These are phyloP conservation scores for Sarcodon aspratus DNA, from an alignment of 768 basidiomycete species.

Conservation along the genomic window DNA sequence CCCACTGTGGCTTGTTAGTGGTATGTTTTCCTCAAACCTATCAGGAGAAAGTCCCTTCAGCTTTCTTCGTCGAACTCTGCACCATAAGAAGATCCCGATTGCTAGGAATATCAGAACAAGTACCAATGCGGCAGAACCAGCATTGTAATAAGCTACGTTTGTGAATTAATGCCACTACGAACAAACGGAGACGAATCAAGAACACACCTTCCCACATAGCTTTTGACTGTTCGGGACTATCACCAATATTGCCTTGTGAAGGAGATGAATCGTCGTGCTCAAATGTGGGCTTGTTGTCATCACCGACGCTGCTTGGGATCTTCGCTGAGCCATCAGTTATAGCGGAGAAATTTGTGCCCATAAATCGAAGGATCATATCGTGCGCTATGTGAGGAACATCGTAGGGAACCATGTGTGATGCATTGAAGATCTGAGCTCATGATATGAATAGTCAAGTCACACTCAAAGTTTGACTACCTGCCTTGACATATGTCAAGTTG, in stretches of 20 bases:
- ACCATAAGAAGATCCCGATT: slow-evolving; percentile 70
- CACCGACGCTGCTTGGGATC: slow-evolving; percentile 75
- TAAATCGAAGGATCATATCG: slow-evolving; percentile 98
- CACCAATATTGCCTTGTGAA: slow-evolving; percentile 29
- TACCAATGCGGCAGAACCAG: slow-evolving; percentile 80
- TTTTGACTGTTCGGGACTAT: slow-evolving; percentile 67
- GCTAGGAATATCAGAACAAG: slow-evolving; percentile 58
- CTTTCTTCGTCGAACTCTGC: slow-evolving; percentile 41
- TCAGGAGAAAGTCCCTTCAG: slow-evolving; percentile 24
- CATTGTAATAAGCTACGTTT: slow-evolving; percentile 80
- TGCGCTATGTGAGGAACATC: slow-evolving; percentile 84
- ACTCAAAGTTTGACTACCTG: slow-evolving; percentile 16
- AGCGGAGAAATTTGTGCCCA: slow-evolving; percentile 80
- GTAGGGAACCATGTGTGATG: slow-evolving; percentile 92
- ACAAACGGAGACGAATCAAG: background rate
- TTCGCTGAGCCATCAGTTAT: slow-evolving; percentile 71
- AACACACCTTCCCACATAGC: slow-evolving; percentile 84
- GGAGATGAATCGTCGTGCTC: slow-evolving; percentile 30
- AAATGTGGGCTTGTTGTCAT: slow-evolving; percentile 54
- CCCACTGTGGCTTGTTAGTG: slow-evolving; percentile 30
- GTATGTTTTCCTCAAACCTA: slow-evolving; percentile 57
- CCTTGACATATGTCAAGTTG: slow-evolving; percentile 90
- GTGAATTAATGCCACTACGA: background rate
- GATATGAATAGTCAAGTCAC: background rate
- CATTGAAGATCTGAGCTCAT: slow-evolving; percentile 61